Evolutionary conservation across 192 early-diverging fungal genomes (phyloP).

Genomic region (Geosiphon pyriformis): DNA sequence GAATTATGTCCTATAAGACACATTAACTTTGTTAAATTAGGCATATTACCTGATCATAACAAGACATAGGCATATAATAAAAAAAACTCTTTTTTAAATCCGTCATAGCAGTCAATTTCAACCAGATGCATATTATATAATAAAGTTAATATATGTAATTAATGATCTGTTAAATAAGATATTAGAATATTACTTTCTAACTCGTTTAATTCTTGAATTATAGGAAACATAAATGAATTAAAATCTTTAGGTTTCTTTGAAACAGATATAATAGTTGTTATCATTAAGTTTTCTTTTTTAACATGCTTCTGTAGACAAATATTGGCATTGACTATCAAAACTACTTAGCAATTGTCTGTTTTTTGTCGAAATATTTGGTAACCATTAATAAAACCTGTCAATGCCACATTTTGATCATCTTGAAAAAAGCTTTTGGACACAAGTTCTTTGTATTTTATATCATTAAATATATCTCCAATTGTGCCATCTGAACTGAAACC

Average conservation of each 20-base stretch:
- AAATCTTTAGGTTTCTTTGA: conserved; percentile 1
- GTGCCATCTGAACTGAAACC: too few relatives aligned
- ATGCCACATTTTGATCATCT: background rate
- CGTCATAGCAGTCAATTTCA: background rate
- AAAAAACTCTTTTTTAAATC: background rate
- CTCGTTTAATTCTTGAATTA: background rate
- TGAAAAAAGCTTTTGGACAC: background rate
- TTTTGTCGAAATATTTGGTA: conserved; percentile 9
- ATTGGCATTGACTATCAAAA: conserved; percentile 4
- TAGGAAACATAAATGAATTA: background rate
- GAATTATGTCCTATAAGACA: conserved; percentile 8
- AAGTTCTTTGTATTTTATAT: too few relatives aligned
- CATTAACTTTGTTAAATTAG: background rate
- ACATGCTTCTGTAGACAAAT: background rate
- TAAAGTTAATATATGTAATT: background rate
- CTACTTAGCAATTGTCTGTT: background rate
- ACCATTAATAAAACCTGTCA: background rate
- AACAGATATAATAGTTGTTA: background rate
- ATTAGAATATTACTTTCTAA: conserved; percentile 8
- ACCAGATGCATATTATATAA: background rate
- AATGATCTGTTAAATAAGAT: background rate
- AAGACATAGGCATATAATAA: background rate
- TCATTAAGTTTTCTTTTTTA: conserved; percentile 6
- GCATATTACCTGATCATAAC: background rate
- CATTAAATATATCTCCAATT: conserved; percentile 9